Base-by-base conservation (phyloP, 768 basidiomycete species). In the Suillus sp. region DNA sequence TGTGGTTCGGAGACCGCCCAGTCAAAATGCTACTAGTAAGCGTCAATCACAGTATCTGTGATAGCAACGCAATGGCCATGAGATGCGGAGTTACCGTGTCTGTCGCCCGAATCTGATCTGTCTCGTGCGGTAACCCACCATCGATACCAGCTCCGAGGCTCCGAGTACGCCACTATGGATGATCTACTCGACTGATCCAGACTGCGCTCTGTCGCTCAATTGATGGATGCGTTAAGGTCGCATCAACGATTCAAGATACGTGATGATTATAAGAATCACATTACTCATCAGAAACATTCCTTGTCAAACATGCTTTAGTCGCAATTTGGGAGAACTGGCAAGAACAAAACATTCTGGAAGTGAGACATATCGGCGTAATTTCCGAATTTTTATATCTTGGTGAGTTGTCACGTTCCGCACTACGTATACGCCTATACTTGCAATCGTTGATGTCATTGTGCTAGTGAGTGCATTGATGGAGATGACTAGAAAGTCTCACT, bases 251-350 rank as follows among this genome's bases (percentile, higher is more conserved):
- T 10, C 6, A 32, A 30, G 25, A 47, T 11, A 34, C 30, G 20
- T 51, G 27, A 4, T n/a, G n/a, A n/a, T n/a, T n/a, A n/a, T 30
- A 51, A 30, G 7, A n/a, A n/a, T 34, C 51, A 53, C 11, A 53
- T 53, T 32, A 53, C 51, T 32, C 51, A 53, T 53, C 51, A 34
- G 20, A 53, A 32, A 53, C 32, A n/a, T n/a, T 30, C 51, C 5
- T 53, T 32, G 20, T 53, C 30, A 53, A 20, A 14, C 20, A 11
- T 53, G 51, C 10, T 53, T 18, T 53, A 53, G 20, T 53, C 30
- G 11, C 30, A 34, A n/a, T 30, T 13, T 6, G 11, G 34, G 51
- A 11, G 20, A 51, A 20, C 30, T 32, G 30, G 16, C 18, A 50
- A 30, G 48, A 51, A 53, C 30, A 32, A n/a, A 53, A 18, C 20